Evolutionary conservation across 2,329 filamentous ascomycete species (phyloP).

Genomic region (Trichoderma sp.): DNA sequence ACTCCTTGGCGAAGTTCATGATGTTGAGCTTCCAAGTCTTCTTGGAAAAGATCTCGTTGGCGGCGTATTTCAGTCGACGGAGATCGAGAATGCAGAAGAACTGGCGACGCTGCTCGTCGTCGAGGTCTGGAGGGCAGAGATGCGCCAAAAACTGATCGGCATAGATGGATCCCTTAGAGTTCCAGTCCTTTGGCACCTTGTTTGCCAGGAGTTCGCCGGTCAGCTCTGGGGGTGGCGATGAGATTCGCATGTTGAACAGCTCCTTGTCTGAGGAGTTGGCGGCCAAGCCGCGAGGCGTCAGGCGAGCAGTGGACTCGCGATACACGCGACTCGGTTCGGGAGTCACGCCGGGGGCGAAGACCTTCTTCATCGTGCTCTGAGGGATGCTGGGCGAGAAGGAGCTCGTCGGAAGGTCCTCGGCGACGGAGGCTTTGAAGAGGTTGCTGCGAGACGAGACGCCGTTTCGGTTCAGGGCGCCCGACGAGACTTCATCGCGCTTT

Average conservation of each 20-base stretch:
- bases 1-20: constrained; percentile 65
- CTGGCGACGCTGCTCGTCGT: constrained; percentile 63
- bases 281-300: constrained; percentile 54
- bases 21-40: constrained; percentile 68
- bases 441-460: constrained; percentile 48
- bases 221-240: constrained; percentile 59
- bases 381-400: constrained; percentile 53
- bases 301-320: constrained; percentile 52
- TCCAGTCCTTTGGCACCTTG: constrained; percentile 57
- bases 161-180: constrained; percentile 59
- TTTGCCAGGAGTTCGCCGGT: constrained; percentile 59
- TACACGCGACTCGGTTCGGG: constrained; percentile 49
- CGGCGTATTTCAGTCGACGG: constrained; percentile 63
- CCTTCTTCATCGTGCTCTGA: constrained; percentile 51
- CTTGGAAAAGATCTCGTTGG: constrained; percentile 62
- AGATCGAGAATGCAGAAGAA: constrained; percentile 67
- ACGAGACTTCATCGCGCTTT: constrained; percentile 43
- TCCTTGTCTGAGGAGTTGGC: constrained; percentile 54
- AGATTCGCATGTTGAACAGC: constrained; percentile 62
- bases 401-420: constrained; percentile 40
- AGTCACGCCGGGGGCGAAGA: constrained; percentile 52
- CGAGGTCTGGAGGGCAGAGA: constrained; percentile 60
- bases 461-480: constrained; percentile 44
- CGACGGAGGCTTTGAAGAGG: constrained; percentile 48
- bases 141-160: constrained; percentile 63